A percentile compares a stretch with the other conserved stretches of the same genome.
Evolutionary conservation across 1,284 basidiomycete genomes (phyloP).

Genomic region (Moesziomyces sp.): DNA sequence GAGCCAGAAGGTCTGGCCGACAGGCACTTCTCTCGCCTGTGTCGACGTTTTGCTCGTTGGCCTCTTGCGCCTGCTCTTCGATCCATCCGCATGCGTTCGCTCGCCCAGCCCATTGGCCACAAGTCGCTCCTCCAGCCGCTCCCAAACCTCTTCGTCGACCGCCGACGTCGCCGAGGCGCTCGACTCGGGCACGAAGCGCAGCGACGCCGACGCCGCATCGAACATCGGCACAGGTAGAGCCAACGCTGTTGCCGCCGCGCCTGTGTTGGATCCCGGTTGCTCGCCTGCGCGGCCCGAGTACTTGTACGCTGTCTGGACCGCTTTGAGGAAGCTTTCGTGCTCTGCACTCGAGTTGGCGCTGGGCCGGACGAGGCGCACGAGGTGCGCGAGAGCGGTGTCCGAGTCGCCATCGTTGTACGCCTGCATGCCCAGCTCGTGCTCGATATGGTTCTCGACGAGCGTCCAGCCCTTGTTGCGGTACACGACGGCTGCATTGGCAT

Average conservation of each 20-base stretch:
- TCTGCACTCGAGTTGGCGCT: slow-evolving; percentile 51
- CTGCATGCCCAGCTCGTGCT: slow-evolving; percentile 71
- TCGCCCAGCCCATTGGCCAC: slow-evolving; percentile 19
- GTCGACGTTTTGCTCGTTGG: slow-evolving; percentile 19
- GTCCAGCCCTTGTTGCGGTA: slow-evolving; percentile 67
- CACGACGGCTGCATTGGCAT: slow-evolving; percentile 39
- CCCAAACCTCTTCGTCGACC: slow-evolving; percentile 29
- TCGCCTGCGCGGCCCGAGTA: slow-evolving; percentile 34
- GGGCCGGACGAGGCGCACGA: slow-evolving; percentile 62
- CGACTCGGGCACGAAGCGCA: slow-evolving; percentile 26
- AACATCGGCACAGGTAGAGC: slow-evolving; percentile 14
- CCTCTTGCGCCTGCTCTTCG: slow-evolving; percentile 16
- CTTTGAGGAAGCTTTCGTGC: slow-evolving; percentile 69
- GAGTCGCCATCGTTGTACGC: slow-evolving; percentile 71
- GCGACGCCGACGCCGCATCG: slow-evolving; percentile 9
- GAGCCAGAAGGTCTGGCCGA: slow-evolving; percentile 67
- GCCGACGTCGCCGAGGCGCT: slow-evolving; percentile 15
- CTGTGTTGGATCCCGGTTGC: background rate
- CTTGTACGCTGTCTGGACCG: slow-evolving; percentile 70
- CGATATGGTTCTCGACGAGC: slow-evolving; percentile 69
- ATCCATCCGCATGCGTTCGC: slow-evolving; percentile 11
- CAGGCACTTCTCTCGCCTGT: slow-evolving; percentile 35
- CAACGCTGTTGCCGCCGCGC: background rate
- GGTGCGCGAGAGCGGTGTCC: slow-evolving; percentile 70
- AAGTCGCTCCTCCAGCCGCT: slow-evolving; percentile 26